Evolutionary conservation across 2,329 filamentous ascomycete genomes (phyloP).

Genomic region (Colletotrichum lindemuthianum): DNA sequence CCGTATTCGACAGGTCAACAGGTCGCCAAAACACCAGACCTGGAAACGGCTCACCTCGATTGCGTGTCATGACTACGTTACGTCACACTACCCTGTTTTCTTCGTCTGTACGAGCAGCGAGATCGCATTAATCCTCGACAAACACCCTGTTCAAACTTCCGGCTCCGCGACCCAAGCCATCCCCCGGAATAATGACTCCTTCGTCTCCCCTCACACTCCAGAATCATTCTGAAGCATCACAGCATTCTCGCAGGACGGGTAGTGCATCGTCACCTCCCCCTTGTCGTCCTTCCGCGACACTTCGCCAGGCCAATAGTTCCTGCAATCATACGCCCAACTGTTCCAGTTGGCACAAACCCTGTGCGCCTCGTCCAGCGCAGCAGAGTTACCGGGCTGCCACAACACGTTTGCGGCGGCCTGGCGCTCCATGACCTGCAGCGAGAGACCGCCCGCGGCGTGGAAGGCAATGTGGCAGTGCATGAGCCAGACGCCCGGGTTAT

Average conservation of each 20-base stretch:
- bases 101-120: no score
- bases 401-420: constrained; percentile 11
- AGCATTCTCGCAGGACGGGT: constrained; percentile 9
- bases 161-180: no score
- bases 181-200: no score
- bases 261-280: not conserved
- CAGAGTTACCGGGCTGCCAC: constrained; percentile 15
- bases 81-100: no score
- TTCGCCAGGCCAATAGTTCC: constrained; percentile 25
- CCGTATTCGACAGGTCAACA: no score
- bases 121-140: no score
- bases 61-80: no score
- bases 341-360: constrained; percentile 21
- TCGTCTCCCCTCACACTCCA: no score
- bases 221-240: constrained; percentile 18
- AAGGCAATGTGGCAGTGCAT: constrained; percentile 61
- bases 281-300: not conserved
- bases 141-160: no score
- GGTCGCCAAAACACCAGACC: no score
- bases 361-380: constrained; percentile 1
- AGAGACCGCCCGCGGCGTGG: constrained; percentile 49
- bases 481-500: constrained; percentile 60
- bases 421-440: constrained; percentile 20
- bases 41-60: no score
- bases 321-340: constrained; percentile 28